Percentiles rank a stretch among this genome's conserved stretches.
Evolutionary conservation across 2,329 filamentous ascomycete species (phyloP).

Genomic region (Stachybotrys echinatus): DNA sequence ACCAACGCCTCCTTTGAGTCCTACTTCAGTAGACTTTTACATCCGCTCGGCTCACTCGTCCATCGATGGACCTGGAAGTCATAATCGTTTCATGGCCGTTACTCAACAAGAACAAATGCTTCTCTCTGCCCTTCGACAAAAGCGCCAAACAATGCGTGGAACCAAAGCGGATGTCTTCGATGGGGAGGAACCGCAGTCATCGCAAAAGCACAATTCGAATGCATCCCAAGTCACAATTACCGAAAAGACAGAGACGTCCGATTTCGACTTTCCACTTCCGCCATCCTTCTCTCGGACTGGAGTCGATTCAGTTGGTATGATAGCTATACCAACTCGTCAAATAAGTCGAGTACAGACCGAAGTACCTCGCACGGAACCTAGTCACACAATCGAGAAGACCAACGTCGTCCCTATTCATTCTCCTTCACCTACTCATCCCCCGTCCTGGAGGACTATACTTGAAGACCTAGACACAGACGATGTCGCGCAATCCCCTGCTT

Average conservation of each 20-base stretch:
- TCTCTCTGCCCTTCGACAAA: slow-evolving; percentile 49
- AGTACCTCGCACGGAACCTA: neutral
- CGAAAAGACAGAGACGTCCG: slow-evolving; percentile 19
- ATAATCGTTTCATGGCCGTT: slow-evolving; percentile 49
- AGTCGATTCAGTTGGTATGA: neutral
- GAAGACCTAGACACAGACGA: neutral
- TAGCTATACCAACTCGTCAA: neutral
- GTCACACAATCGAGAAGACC: neutral
- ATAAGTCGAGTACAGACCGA: neutral
- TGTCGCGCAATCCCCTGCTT: neutral
- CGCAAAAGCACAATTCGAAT: slow-evolving; percentile 18
- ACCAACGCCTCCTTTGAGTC: slow-evolving; percentile 46
- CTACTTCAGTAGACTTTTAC: slow-evolving; percentile 45
- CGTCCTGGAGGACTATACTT: neutral
- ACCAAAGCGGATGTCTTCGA: slow-evolving; percentile 25
- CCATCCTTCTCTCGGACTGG: slow-evolving; percentile 12
- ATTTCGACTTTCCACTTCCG: slow-evolving; percentile 29
- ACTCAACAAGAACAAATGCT: slow-evolving; percentile 55
- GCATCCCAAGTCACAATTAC: slow-evolving; percentile 23
- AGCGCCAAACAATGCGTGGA: slow-evolving; percentile 51
- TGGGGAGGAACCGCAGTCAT: slow-evolving; percentile 24
- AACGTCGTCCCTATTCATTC: neutral
- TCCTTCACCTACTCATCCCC: neutral
- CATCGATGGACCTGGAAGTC: slow-evolving; percentile 20
- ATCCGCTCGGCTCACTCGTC: slow-evolving; percentile 33